phyloP scores from a whole-genome alignment of 2,329 filamentous ascomycete genomes.

The Chaetomiaceae sp. region DNA sequence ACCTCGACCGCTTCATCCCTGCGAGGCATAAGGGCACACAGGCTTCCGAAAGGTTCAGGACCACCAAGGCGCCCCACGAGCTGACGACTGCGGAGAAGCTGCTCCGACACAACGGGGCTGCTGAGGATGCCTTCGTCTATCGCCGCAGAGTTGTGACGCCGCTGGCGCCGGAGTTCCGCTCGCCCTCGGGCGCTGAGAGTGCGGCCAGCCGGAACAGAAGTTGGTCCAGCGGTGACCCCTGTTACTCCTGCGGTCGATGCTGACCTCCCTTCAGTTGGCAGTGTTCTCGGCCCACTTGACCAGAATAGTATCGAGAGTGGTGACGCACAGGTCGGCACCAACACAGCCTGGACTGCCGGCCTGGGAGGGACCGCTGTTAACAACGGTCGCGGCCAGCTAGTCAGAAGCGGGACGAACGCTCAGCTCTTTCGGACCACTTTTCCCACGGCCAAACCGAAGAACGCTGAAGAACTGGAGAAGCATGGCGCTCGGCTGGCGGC shows the following conservation, averaged over 20 bases:
- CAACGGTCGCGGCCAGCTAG: conserved; percentile 56
- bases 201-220: conserved; percentile 22
- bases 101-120: conserved; percentile 36
- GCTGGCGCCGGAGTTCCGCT: conserved; percentile 21
- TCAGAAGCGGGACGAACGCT: conserved; percentile 68
- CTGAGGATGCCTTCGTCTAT: conserved; percentile 39
- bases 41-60: conserved; percentile 39
- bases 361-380: conserved; percentile 51
- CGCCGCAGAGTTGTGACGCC: conserved; percentile 27
- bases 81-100: conserved; percentile 41
- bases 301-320: conserved; percentile 18
- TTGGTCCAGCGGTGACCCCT: conserved; percentile 8
- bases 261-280: conserved; percentile 18
- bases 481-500: conserved; percentile 71
- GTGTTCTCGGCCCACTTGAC: conserved; percentile 24
- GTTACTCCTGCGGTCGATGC: neutral
- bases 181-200: conserved; percentile 27
- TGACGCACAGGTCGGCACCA: conserved; percentile 53
- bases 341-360: conserved; percentile 71
- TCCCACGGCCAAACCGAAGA: conserved; percentile 33
- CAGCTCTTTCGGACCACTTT: conserved; percentile 55
- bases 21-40: conserved; percentile 32
- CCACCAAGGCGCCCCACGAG: conserved; percentile 37
- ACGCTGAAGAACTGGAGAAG: conserved; percentile 57
- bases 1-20: conserved; percentile 48